These are phyloP conservation scores for Penicillium lividum DNA, from an alignment of 495 filamentous ascomycete species.

Conservation along the genomic window DNA sequence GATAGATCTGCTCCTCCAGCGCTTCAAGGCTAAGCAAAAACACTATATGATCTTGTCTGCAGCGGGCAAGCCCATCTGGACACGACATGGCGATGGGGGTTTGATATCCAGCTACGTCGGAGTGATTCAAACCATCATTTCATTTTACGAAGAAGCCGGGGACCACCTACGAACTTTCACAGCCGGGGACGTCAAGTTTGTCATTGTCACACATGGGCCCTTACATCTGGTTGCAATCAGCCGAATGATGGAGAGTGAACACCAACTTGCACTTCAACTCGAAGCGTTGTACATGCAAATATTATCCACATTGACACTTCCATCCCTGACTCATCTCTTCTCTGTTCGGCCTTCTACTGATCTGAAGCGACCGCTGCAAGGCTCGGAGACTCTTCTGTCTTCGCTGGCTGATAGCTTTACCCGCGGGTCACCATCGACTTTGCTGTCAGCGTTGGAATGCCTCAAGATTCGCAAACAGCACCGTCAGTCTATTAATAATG, in stretches of 20 bases:
- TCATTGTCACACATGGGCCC: constrained; percentile 77
- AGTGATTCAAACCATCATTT: constrained; percentile 96
- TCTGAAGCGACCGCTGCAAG: constrained; percentile 86
- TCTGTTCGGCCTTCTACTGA: constrained; percentile 88
- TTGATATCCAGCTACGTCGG: constrained; percentile 91
- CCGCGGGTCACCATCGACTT: constrained; percentile 81
- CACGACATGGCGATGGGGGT: constrained; percentile 84
- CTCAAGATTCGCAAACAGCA: constrained; percentile 84
- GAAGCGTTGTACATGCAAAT: constrained; percentile 98
- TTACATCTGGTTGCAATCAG: constrained; percentile 94
- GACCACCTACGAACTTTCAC: constrained; percentile 79
- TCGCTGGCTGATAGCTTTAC: constrained; percentile 94
- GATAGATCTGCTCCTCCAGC: constrained; percentile 62
- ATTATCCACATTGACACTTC: constrained; percentile 88
- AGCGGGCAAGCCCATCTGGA: constrained; percentile 98
- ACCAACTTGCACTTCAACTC: constrained; percentile 82
- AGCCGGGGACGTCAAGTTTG: constrained; percentile 80
- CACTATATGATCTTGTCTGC: constrained; percentile 96
- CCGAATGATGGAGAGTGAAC: constrained; percentile 83
- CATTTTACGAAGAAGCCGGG: constrained; percentile 82
- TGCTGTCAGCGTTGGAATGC: constrained; percentile 90
- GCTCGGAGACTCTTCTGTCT: constrained; percentile 87
- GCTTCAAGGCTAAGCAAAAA: constrained; percentile 88
- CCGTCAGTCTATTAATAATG: constrained; percentile 80
- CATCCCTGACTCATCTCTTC: constrained; percentile 86